Base-by-base conservation (phyloP, 129 eudicot species). In the Artemisia argyi region DNA sequence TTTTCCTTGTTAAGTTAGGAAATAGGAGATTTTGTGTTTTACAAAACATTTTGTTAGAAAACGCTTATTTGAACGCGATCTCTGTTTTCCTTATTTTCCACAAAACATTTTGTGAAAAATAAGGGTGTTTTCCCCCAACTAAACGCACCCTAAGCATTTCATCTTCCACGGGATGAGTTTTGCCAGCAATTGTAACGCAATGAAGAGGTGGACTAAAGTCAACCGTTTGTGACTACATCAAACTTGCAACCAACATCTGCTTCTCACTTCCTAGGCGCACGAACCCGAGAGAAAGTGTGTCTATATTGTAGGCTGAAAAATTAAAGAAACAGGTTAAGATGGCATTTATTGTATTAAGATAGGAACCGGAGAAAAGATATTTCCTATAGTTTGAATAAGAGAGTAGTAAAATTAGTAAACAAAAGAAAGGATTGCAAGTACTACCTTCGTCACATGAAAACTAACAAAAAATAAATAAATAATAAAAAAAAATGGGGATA, bases 201-300 rank as follows among this genome's bases (percentile, higher is more conserved):
- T 94, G 98, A 50, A 94, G 82, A 61, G 98, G 97, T 6, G 82
- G 81, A 49, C 98, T 97, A 47, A 94, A 94, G 75, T 94, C 98
- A 66, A 85, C 76, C 7, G 79, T 61, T 51, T 79, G 74, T 44
- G 89, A 87, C 63, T 92, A 89, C 83, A 92, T 89, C 26, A 91
- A 73, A 9, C 98, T 97, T 9, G 93, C 89, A 62, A 79, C 89
- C 58, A 94, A 88, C 83, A 76, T 72, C 74, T 90, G 97, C 69
- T 90, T 91, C 77, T 90, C 93, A 66, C 93, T 82, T 73, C 98
- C 98, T 18, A 94, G 61, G 69, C 98, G 86, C 5, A 96, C 98
- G 78, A 90, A 85, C 28, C 98, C 97, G 47, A 90, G 96, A 68
- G 96, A 94, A 24, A 74, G 79, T 1, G 96, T 90, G 68, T 88